Evolutionary conservation across 805 yeast genomes (phyloP).

Genomic region (Huiozyma naganishii): DNA sequence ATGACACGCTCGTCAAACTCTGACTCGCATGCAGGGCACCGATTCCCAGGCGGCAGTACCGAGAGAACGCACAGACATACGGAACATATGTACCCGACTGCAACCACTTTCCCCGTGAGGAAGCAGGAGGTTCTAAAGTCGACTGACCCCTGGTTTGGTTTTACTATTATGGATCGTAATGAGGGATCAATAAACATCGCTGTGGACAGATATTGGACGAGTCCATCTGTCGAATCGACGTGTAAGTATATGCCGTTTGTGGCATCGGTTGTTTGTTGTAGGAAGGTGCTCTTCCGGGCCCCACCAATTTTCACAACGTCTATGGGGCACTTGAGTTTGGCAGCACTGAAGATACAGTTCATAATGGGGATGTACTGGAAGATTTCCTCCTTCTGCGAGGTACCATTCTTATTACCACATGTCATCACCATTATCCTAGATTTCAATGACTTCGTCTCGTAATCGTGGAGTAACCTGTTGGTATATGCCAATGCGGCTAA

Average conservation of each 20-base stretch:
- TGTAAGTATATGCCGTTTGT: slow-evolving; percentile 80
- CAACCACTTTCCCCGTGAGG: slow-evolving; percentile 80
- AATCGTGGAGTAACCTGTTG: slow-evolving; percentile 49
- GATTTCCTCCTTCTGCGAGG: slow-evolving; percentile 46
- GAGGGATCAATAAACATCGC: slow-evolving; percentile 84
- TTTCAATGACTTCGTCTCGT: slow-evolving; percentile 36
- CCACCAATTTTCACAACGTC: slow-evolving; percentile 73
- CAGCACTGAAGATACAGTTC: slow-evolving; percentile 95
- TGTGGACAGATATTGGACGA: slow-evolving; percentile 71
- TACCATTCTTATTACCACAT: slow-evolving; percentile 17
- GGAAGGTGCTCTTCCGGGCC: slow-evolving; percentile 52
- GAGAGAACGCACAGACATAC: slow-evolving; percentile 80
- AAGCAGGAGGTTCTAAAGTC: slow-evolving; percentile 95
- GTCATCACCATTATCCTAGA: slow-evolving; percentile 53
- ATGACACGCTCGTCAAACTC: slow-evolving; percentile 57
- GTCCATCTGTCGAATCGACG: slow-evolving; percentile 58
- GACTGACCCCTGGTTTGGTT: slow-evolving; percentile 76
- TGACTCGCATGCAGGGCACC: slow-evolving; percentile 83
- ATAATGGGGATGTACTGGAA: slow-evolving; percentile 83
- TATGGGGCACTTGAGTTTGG: slow-evolving; percentile 77
- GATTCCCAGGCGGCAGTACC: slow-evolving; percentile 49
- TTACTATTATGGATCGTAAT: slow-evolving; percentile 59
- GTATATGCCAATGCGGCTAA: slow-evolving; percentile 74
- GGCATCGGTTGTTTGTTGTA: slow-evolving; percentile 94
- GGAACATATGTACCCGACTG: slow-evolving; percentile 88